Evolutionary conservation across 345 rosid genomes (phyloP).

Genomic region (Odontarrhena argentea): DNA sequence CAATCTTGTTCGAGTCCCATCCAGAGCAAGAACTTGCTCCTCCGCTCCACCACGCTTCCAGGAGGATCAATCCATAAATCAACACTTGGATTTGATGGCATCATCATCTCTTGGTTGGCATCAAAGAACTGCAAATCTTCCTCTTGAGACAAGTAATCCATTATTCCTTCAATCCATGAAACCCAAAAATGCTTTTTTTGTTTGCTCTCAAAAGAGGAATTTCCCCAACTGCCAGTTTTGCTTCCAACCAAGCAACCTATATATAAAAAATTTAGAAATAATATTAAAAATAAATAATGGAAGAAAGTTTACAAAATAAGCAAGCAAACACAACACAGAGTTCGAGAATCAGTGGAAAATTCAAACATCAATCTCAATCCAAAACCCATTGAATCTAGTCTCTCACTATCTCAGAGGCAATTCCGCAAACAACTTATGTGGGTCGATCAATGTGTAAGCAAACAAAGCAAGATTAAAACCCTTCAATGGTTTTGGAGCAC

Average conservation of each 20-base stretch:
- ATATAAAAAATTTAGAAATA: constrained; percentile 27
- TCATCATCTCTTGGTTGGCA: constrained; percentile 61
- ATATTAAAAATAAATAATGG: constrained; percentile 8
- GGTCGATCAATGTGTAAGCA: constrained; percentile 33
- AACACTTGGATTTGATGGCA: constrained; percentile 44
- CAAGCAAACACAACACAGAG: constrained; percentile 64
- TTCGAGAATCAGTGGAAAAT: constrained; percentile 46
- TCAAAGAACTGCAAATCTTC: constrained; percentile 70
- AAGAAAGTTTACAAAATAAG: constrained; percentile 35
- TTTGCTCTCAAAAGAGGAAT: constrained; percentile 40
- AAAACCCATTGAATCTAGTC: constrained; percentile 74
- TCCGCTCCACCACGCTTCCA: constrained; percentile 50
- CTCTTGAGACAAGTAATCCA: constrained; percentile 70
- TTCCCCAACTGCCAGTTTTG: constrained; percentile 47
- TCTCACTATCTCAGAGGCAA: constrained; percentile 31
- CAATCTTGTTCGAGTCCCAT: constrained; percentile 47
- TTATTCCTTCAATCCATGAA: constrained; percentile 78
- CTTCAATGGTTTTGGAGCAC: constrained; percentile 24
- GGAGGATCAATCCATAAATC: constrained; percentile 52
- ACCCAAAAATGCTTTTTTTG: constrained; percentile 46
- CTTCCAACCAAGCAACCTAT: constrained; percentile 57
- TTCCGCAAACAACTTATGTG: constrained; percentile 38
- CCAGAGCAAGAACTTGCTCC: constrained; percentile 53
- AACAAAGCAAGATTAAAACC: constrained; percentile 1
- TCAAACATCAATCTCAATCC: constrained; percentile 82